These are phyloP conservation scores for Torulaspora gathmanii DNA, from an alignment of 805 yeast genomes.

Conservation along the genomic window DNA sequence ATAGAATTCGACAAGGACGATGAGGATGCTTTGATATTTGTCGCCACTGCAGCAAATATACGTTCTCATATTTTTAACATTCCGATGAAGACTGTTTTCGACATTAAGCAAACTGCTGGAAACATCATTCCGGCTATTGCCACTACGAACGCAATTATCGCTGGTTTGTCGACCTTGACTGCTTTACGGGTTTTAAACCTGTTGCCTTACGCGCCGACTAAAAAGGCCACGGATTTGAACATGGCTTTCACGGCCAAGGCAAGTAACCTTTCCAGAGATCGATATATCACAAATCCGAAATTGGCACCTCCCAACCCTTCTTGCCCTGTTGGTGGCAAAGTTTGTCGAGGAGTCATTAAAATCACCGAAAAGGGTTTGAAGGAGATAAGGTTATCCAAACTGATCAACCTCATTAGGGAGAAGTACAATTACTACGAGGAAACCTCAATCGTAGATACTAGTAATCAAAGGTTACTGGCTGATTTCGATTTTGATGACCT, in stretches of 20 bases:
- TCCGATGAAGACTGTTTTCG: slow-evolving; percentile 70
- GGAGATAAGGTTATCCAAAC: slow-evolving; percentile 41
- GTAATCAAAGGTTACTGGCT: slow-evolving; percentile 55
- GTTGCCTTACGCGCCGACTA: slow-evolving; percentile 32
- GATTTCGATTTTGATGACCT: slow-evolving; percentile 90
- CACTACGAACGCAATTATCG: slow-evolving; percentile 91
- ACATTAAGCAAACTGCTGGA: slow-evolving; percentile 92
- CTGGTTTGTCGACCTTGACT: slow-evolving; percentile 78
- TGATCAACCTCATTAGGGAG: slow-evolving; percentile 47
- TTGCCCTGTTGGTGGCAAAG: slow-evolving; percentile 62
- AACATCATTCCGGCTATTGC: slow-evolving; percentile 98
- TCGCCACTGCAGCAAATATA: slow-evolving; percentile 77
- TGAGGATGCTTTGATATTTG: slow-evolving; percentile 83
- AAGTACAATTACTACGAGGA: slow-evolving; percentile 49
- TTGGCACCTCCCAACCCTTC: slow-evolving; percentile 57
- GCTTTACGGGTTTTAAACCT: slow-evolving; percentile 52
- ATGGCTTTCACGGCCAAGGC: slow-evolving; percentile 52
- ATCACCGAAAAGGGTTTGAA: slow-evolving; percentile 30
- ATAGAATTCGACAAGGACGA: slow-evolving; percentile 92
- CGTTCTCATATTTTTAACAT: slow-evolving; percentile 69
- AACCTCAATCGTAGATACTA: slow-evolving; percentile 31
- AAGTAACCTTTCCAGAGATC: slow-evolving; percentile 41
- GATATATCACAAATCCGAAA: slow-evolving; percentile 60
- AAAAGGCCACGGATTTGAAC: slow-evolving; percentile 36
- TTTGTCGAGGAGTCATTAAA: slow-evolving; percentile 48